Percentiles rank a stretch among this genome's conserved stretches.
Conservation (phyloP, 1,284 basidiomycete species). For the Cryptococcus neoformans region DNA sequence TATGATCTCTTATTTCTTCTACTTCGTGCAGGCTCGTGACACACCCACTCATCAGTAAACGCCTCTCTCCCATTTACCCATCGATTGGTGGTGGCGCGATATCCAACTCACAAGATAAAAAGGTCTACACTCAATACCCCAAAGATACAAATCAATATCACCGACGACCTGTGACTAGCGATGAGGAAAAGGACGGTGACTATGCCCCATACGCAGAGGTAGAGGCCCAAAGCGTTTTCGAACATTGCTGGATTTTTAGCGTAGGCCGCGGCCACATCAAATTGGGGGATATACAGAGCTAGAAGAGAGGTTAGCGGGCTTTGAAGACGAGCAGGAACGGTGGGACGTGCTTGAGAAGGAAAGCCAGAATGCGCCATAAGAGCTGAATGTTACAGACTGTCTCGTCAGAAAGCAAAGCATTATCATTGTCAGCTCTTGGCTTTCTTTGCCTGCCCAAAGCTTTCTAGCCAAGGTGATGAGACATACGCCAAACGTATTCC, state of each 20-base stretch:
- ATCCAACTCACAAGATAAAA: conserved; percentile 44
- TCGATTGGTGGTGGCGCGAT: conserved; percentile 9
- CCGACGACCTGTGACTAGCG: conserved; percentile 62
- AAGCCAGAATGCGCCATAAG: conserved; percentile 82
- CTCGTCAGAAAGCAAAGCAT: no score
- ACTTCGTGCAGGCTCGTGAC: no score
- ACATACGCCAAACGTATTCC: background rate
- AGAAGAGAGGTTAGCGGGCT: background rate
- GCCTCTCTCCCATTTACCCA: background rate
- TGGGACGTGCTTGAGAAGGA: conserved; percentile 54
- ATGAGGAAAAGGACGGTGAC: conserved; percentile 49
- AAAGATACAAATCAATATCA: conserved; percentile 68
- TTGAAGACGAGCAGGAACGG: background rate
- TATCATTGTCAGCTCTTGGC: no score
- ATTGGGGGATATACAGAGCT: conserved; percentile 38
- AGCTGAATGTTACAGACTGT: conserved; percentile 64
- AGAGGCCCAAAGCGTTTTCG: conserved; percentile 50
- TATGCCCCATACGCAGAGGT: conserved; percentile 47
- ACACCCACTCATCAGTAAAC: background rate
- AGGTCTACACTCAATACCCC: conserved; percentile 62
- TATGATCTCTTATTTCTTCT: no score
- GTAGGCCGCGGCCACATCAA: conserved; percentile 54
- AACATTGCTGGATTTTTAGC: conserved; percentile 51
- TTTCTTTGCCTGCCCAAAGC: no score
- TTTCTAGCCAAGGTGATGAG: background rate